Base-by-base conservation (phyloP, 805 yeast genomes). In the Saturnispora serradocipensis region DNA sequence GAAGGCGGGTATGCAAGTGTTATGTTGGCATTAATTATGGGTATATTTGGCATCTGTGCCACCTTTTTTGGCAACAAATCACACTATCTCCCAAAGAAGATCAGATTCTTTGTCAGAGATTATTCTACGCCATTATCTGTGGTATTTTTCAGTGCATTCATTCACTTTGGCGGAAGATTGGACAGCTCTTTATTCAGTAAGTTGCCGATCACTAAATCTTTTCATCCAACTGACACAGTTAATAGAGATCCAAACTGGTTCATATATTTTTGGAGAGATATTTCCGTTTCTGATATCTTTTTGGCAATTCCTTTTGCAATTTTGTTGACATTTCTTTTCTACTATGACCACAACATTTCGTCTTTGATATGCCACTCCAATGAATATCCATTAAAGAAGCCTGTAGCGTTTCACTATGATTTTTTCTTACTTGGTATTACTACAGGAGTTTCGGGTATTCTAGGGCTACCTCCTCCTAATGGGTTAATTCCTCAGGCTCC, bases 401-500 rank as follows among this genome's bases (percentile, higher is more conserved):
- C 98, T 0, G 79, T 95, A 0, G 73, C 91, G 0, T 93, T 93
- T 67, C 98, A 93, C 67, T 93, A 88, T 81, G 99, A 91, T 67
- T 86, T 90, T 61, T 76, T 85, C 40, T 68, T 93, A 24, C 71
- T 91, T 35, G 98, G 98, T 0, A 63, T 88, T 7, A 84, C 90
- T 5, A 93, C 98, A 0, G 95, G 96, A 0, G 66, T 91, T 1
- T 74, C 96, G 3, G 98, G 98, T 0, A 67, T 91, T 1, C 62
- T 91, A 10, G 99, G 98, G 0, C 74, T 93, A 2, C 99, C 98
- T 0, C 89, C 97, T 2, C 98, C 98, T 0, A 93, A 93, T 67
- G 99, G 99, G 0, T 72, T 91, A 32, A 91, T 91, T 43, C 99
- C 99, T 1, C 99, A 91, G 66, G 98, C 99, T 0, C 98, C 98